A percentile compares a stretch with the other conserved stretches of the same genome.
Conservation (phyloP, 108 stramenopile genomes). For the Stephanodiscus triporus region DNA sequence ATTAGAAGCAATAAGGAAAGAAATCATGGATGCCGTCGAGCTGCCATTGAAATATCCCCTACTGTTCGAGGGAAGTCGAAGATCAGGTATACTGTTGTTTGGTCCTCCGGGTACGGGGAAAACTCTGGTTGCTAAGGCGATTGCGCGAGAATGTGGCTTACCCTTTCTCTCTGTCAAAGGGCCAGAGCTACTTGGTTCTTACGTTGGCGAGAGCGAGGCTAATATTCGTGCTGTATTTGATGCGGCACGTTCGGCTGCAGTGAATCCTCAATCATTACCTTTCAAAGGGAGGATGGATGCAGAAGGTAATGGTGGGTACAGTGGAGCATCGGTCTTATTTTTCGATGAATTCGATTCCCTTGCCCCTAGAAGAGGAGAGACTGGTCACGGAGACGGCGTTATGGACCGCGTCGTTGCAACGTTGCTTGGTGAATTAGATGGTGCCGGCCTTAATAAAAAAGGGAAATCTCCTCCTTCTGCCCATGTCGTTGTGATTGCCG, state of each 20-base stretch:
- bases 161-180: constrained; percentile 97
- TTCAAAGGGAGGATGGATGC: constrained; percentile 22
- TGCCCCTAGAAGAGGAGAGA: constrained; percentile 89
- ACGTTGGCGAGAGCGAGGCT: constrained; percentile 97
- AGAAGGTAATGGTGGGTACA: constrained; percentile 26
- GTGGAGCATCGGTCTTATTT: constrained; percentile 76
- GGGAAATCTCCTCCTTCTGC: constrained; percentile 18
- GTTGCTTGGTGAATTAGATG: constrained; percentile 89
- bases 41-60: constrained; percentile 95
- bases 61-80: constrained; percentile 80
- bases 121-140: constrained; percentile 99
- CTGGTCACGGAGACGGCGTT: constrained; percentile 86
- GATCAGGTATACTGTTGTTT: constrained; percentile 91
- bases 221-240: constrained; percentile 90
- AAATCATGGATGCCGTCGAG: constrained; percentile 98
- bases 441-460: constrained; percentile 19
- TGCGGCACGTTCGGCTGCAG: constrained; percentile 70
- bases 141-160: constrained; percentile 96
- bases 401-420: constrained; percentile 96
- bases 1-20: constrained; percentile 89
- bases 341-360: constrained; percentile 99
- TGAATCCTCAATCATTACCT: constrained; percentile 30
- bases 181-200: constrained; percentile 92
- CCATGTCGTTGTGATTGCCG: constrained; percentile 94
- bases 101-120: constrained; percentile 90